A percentile compares a stretch with the other conserved stretches of the same genome.
Conservation (phyloP, 257 asterid genomes). For the Nicotiana knightiana region DNA sequence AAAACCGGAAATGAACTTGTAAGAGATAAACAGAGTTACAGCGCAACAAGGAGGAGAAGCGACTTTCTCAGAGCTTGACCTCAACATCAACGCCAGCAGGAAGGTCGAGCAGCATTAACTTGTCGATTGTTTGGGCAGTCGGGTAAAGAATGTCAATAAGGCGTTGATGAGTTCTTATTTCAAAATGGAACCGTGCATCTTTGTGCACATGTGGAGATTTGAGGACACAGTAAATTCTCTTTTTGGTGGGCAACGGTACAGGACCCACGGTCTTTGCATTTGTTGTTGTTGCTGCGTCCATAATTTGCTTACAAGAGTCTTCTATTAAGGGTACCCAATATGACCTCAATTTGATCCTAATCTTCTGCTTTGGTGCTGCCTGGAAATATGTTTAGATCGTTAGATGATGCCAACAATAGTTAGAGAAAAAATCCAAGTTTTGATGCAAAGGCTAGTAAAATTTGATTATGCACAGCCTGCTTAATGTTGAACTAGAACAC, state of each 20-base stretch:
- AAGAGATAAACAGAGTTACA: not conserved
- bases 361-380: slow-evolving; percentile 92
- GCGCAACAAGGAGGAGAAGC: not conserved
- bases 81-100: slow-evolving; percentile 99
- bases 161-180: slow-evolving; percentile 90
- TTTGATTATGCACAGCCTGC: not conserved
- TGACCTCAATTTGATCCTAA: slow-evolving; percentile 83
- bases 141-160: slow-evolving; percentile 92
- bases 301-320: slow-evolving; percentile 93
- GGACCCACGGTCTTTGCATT: slow-evolving; percentile 96
- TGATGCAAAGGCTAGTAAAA: not conserved
- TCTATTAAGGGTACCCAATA: slow-evolving; percentile 94
- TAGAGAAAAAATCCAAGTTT: not conserved
- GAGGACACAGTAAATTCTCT: slow-evolving; percentile 73
- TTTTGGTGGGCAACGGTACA: slow-evolving; percentile 90
- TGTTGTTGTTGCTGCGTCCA: slow-evolving; percentile 86
- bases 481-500: not conserved
- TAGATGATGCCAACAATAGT: not conserved
- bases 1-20: not conserved
- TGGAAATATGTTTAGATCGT: slow-evolving; percentile 17
- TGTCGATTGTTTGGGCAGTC: slow-evolving; percentile 94
- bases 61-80: slow-evolving; percentile 66
- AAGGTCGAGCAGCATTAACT: slow-evolving; percentile 92
- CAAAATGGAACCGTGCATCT: slow-evolving; percentile 95
- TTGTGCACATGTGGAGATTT: slow-evolving; percentile 97